A percentile compares a stretch with the other conserved stretches of the same genome.
phyloP scores from a whole-genome alignment of 352 stramenopile genomes.

The Pythium periplocum region DNA sequence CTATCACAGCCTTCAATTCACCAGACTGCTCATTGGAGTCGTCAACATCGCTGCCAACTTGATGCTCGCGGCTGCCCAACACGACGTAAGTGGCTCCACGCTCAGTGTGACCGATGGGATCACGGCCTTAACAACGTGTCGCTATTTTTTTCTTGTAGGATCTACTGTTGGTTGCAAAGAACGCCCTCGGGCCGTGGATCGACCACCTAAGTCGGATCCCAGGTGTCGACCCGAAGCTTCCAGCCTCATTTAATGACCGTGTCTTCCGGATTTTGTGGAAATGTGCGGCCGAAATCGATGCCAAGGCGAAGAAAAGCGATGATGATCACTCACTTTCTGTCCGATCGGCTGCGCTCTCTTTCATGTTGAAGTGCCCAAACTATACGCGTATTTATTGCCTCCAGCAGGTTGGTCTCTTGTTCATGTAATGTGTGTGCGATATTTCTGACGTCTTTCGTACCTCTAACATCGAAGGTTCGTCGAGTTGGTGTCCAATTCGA shows the following conservation, averaged over 20 bases:
- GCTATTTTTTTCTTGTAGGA: neutral
- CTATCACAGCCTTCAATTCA: neutral
- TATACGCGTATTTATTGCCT: constrained; percentile 58
- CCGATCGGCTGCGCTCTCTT: constrained; percentile 44
- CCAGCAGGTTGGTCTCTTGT: constrained; percentile 35
- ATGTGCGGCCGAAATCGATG: constrained; percentile 32
- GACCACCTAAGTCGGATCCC: constrained; percentile 32
- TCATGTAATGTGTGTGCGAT: neutral
- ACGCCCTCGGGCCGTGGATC: constrained; percentile 36
- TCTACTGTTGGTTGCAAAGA: constrained; percentile 6
- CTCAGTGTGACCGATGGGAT: neutral
- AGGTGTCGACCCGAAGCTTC: constrained; percentile 43
- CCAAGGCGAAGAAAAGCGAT: neutral
- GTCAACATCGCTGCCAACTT: constrained; percentile 32
- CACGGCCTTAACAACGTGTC: neutral
- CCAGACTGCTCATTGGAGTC: constrained; percentile 13
- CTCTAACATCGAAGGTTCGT: constrained; percentile 30
- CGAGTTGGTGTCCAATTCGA: constrained; percentile 46
- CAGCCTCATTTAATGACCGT: constrained; percentile 55
- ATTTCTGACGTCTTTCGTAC: too few relatives aligned
- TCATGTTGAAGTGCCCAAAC: constrained; percentile 61
- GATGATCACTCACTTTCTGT: constrained; percentile 27
- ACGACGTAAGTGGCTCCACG: constrained; percentile 21
- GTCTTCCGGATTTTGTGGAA: constrained; percentile 74
- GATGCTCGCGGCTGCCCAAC: constrained; percentile 22